Evolutionary conservation across 2,329 filamentous ascomycete genomes (phyloP).

Genomic region (Neonectria hederae): DNA sequence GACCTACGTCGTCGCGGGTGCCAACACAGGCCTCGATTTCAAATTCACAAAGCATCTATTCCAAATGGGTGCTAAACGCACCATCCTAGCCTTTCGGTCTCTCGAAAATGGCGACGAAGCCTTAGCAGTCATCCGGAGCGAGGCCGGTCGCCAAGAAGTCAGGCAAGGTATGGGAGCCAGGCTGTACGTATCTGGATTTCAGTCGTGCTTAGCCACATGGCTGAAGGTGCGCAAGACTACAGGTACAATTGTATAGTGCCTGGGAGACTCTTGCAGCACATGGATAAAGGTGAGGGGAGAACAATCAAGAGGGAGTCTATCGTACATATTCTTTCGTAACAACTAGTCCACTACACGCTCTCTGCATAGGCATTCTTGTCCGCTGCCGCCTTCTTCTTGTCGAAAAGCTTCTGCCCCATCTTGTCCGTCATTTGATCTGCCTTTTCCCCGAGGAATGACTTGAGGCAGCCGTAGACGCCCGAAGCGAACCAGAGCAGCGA

Average conservation of each 20-base stretch:
- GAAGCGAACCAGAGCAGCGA: constrained; percentile 71
- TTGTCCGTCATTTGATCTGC: constrained; percentile 50
- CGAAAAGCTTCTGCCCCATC: constrained; percentile 51
- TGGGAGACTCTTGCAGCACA: too few species aligned
- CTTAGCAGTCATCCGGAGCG: background rate
- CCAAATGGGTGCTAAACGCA: background rate
- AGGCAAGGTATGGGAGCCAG: constrained; percentile 23
- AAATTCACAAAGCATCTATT: background rate
- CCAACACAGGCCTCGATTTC: background rate
- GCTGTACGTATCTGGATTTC: constrained; percentile 8
- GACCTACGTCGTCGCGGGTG: constrained; percentile 1
- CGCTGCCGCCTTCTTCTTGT: constrained; percentile 44
- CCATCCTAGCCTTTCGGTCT: constrained; percentile 1
- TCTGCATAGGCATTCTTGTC: constrained; percentile 42
- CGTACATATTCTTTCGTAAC: background rate
- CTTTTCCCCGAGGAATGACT: constrained; percentile 54
- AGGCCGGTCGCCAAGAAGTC: constrained; percentile 1
- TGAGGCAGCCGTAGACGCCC: constrained; percentile 52
- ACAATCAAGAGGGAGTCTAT: background rate
- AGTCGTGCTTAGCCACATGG: constrained; percentile 12
- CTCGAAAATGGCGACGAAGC: background rate
- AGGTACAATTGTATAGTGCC: too few species aligned
- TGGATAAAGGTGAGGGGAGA: too few species aligned
- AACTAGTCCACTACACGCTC: constrained; percentile 40
- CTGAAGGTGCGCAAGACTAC: too few species aligned